Percentiles rank a stretch among this genome's conserved stretches.
phyloP scores from a whole-genome alignment of 2,329 filamentous ascomycete species.

The Trichoderma endophyticum region DNA sequence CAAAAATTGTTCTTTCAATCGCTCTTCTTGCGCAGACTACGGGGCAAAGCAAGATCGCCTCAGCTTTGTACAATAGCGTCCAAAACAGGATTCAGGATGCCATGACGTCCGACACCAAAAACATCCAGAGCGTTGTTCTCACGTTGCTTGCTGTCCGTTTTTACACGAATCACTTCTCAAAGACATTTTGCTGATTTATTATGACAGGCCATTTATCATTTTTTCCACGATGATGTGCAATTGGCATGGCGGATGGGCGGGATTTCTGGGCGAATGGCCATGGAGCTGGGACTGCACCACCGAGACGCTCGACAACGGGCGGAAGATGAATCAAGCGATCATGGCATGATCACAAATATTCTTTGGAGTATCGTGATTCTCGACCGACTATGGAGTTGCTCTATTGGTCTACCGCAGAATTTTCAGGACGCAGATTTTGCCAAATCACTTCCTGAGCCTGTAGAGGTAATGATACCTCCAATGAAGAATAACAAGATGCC shows the following conservation, averaged over 20 bases:
- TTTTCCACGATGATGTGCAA: background rate
- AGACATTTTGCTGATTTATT: background rate
- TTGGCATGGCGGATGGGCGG: background rate
- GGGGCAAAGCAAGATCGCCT: background rate
- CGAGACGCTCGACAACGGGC: background rate
- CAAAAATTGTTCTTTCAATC: background rate
- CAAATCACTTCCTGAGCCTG: background rate
- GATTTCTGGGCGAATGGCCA: background rate
- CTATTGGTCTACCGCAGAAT: background rate
- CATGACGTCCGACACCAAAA: background rate
- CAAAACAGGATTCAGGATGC: background rate
- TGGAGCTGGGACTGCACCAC: background rate
- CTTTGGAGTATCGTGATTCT: background rate
- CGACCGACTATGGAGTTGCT: background rate
- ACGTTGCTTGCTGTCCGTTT: background rate
- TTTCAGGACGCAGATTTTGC: background rate
- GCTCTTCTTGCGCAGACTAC: background rate
- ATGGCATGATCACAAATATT: background rate
- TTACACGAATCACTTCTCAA: too few relatives aligned
- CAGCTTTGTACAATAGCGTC: background rate
- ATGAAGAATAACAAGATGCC: background rate
- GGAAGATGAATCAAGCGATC: background rate
- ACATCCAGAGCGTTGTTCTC: background rate
- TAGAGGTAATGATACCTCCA: background rate
- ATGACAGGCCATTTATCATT: background rate